Evolutionary conservation across 495 filamentous ascomycete species (phyloP).

Genomic region (Hamigera avellanea): DNA sequence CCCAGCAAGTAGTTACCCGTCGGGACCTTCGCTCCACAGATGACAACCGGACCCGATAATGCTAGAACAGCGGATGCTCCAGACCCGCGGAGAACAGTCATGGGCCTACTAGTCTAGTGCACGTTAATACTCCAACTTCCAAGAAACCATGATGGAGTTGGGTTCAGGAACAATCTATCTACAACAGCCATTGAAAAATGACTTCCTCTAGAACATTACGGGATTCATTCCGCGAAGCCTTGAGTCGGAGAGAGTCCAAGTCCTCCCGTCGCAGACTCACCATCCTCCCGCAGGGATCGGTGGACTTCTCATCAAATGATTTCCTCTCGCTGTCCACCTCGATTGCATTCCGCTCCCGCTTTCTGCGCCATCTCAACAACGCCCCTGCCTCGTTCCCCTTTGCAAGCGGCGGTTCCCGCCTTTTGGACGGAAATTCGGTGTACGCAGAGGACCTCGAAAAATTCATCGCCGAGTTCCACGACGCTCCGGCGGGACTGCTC

Average conservation of each 20-base stretch:
- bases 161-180: no score
- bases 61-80: no score
- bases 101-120: no score
- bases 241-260: conserved; percentile 29
- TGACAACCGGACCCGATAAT: no score
- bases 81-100: no score
- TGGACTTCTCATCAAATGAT: conserved; percentile 38
- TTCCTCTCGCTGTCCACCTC: conserved; percentile 33
- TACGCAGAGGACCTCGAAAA: conserved; percentile 54
- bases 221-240: conserved; percentile 20
- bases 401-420: conserved; percentile 31
- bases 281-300: conserved; percentile 17
- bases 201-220: conserved; percentile 17
- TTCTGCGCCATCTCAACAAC: conserved; percentile 18
- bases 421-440: conserved; percentile 52
- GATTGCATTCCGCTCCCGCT: conserved; percentile 17
- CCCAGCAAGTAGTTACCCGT: no score
- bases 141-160: no score
- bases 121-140: no score
- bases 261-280: conserved; percentile 36
- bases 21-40: no score
- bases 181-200: no score
- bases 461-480: conserved; percentile 54
- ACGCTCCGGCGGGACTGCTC: conserved; percentile 51
- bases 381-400: conserved; percentile 23